Evolutionary conservation across 805 yeast genomes (phyloP), one percentile per base, ranked within the genome.

Genomic region (Grigorovia jiainica): DNA sequence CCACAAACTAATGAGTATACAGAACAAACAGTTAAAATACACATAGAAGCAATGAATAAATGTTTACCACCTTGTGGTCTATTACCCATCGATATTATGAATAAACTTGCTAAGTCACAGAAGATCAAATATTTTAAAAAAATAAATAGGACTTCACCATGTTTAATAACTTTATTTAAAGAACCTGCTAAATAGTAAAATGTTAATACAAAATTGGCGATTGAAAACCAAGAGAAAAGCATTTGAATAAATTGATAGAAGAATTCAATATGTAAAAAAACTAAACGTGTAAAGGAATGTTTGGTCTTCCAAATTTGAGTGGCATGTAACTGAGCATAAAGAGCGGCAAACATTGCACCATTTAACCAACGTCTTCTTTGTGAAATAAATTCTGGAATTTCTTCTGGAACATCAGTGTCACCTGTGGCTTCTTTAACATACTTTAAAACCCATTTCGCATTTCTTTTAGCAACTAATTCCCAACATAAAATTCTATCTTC

Each of bases 331-430:
- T 85, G 85, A 2, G 97, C 79, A 60, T 83, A 92, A 42, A 89
- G 69, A 3, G 97, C 97, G 1, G 99, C 97, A 67, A 92, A 92
- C 58, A 92, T 75, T 2, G 98, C 95, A 60, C 99, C 99, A 63
- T 90, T 90, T 47, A 90, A 73, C 98, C 98, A 90, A 70, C 98
- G 79, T 68, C 98, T 82, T 68, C 98, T 81, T 67, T 90, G 98
- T 43, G 92, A 76, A 41, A 90, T 85, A 57, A 92, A 87, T 58
- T 92, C 97, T n/a, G 95, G 82, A 35, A 89, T 72, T n/a, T 73
- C 70, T 56, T 89, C 97, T 7, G 97, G 97, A 39, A 87, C 95
- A 74, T 90, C 97, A 1, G 97, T 90, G 61, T 89, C 97, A 52
- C 96, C 97, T 39, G 80, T 82, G 13, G 97, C 97, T 53, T 79